Conservation (phyloP, 345 rosid species). For the Eucalyptus sp. region DNA sequence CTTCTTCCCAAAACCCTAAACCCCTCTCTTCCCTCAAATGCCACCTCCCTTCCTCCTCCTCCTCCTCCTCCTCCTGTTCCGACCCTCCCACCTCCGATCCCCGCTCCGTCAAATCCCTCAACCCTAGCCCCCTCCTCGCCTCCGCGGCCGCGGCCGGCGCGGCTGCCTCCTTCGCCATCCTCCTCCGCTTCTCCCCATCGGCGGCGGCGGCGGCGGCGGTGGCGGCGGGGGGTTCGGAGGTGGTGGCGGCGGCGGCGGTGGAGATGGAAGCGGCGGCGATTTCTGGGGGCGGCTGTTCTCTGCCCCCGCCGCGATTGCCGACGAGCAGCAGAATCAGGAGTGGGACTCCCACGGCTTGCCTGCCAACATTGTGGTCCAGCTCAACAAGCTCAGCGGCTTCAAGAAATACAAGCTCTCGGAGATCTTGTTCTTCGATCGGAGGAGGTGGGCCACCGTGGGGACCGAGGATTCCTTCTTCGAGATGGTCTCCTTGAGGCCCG, state of each 20-base stretch:
- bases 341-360: constrained; percentile 95
- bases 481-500: constrained; percentile 84
- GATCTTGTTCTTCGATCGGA: constrained; percentile 62
- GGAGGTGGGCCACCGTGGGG: constrained; percentile 50
- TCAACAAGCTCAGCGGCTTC: constrained; percentile 76
- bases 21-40: not conserved
- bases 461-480: constrained; percentile 91
- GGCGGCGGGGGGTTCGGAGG: constrained; percentile 22
- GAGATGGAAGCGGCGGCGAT: constrained; percentile 24
- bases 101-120: constrained; percentile 3
- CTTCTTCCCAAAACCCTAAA: constrained; percentile 12
- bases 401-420: constrained; percentile 83
- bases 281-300: constrained; percentile 51
- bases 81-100: constrained; percentile 6
- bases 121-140: constrained; percentile 27
- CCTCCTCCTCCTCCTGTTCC: constrained; percentile 5
- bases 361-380: constrained; percentile 69
- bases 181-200: constrained; percentile 14
- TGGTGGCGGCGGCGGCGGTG: constrained; percentile 33
- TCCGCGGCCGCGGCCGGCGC: constrained; percentile 37
- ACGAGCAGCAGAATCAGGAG: constrained; percentile 53
- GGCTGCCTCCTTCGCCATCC: constrained; percentile 31
- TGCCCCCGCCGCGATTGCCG: constrained; percentile 57
- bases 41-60: not conserved
- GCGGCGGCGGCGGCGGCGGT: constrained; percentile 8